Evolutionary conservation across 306 rosid genomes (phyloP), one percentile per base, ranked within the genome.

Genomic region (Vigna nakashimae): DNA sequence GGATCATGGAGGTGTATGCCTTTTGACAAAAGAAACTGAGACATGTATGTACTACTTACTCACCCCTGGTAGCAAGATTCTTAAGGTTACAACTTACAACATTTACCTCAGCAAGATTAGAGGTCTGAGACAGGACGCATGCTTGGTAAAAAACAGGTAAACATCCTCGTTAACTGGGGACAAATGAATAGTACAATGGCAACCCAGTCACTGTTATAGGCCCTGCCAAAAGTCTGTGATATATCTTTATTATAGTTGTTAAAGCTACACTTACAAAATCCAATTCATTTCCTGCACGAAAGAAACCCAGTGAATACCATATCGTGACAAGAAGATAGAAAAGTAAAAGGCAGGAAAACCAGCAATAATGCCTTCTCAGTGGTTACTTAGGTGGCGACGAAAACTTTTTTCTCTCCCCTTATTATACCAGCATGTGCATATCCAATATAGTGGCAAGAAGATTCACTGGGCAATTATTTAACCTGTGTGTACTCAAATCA

Each of bases 371-470:
- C 28, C 77, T 43, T 63, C 69, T 84, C 73, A 84, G 80, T 84
- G 87, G 82, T 46, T 55, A 80, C 62, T 75, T 84, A 45, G 82
- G 84, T 80, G 82, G 80, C 79, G 53, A 76, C 22, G 13, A 76
- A 32, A 38, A 50, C 71, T 70, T 76, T 43, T 65, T 24, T 52
- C 49, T 64, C 36, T 57, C 22, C 71, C 65, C 53, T 77, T 73
- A 80, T 76, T 68, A 73, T 76, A 68, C 58, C 74, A 69, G 69
- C 87, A 84, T 80, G 87, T 81, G 88, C 83, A 72, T 4, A 81
- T 80, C 75, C 73, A 65, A 71, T 73, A 66, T 71, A 73, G 78
- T 77, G 80, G 69, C 71, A 53, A 46, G 15, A 62, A 77, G 85
- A 81, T 73, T 84, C 60, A 53, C 80, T 73, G 88, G 76, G 12